Evolutionary conservation across 257 asterid species (phyloP).

Genomic region (Solanum pimpinellifolium): DNA sequence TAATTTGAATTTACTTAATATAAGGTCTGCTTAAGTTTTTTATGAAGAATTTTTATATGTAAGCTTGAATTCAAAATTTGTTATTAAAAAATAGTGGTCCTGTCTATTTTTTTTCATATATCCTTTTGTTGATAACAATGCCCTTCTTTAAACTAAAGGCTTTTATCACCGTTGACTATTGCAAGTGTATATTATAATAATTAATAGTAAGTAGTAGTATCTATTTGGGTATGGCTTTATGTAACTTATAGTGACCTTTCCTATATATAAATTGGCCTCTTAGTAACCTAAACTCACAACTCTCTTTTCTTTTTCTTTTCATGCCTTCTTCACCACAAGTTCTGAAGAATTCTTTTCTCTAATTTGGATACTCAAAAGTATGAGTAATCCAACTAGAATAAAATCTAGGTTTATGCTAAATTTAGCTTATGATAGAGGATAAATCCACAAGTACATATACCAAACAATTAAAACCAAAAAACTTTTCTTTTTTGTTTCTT

Average conservation of each 20-base stretch:
- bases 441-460: not conserved
- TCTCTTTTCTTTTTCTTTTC: not conserved
- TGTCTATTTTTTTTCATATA: not conserved
- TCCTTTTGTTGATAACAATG: not conserved
- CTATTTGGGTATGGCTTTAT: not conserved
- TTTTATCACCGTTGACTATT: not conserved
- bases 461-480: not conserved
- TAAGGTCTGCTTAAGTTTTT: too few species aligned
- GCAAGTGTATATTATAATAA: not conserved
- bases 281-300: not conserved
- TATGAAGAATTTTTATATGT: not conserved
- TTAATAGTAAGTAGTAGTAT: not conserved
- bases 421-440: constrained; percentile 16
- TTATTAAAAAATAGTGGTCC: not conserved
- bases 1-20: too few species aligned
- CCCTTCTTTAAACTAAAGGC: not conserved
- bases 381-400: constrained; percentile 5
- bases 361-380: not conserved
- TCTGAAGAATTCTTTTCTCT: not conserved
- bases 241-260: not conserved
- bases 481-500: not conserved
- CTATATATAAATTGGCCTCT: not conserved
- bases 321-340: not conserved
- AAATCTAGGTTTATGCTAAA: constrained; percentile 1
- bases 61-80: not conserved